Base-by-base conservation (phyloP, 768 basidiomycete genomes). In the Termitomyces sp. region DNA sequence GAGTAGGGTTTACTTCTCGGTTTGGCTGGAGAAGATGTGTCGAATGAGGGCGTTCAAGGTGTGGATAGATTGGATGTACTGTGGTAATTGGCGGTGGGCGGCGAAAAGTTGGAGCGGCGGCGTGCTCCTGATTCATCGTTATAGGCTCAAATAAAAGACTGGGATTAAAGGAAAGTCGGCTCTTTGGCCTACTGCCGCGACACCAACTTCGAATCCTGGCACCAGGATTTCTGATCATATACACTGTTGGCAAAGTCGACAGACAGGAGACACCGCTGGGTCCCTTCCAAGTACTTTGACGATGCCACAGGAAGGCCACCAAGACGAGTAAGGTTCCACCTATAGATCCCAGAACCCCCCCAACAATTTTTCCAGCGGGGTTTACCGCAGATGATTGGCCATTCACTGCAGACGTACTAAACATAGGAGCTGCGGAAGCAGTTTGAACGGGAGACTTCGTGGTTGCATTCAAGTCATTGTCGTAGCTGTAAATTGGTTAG, bases 81-180 rank as follows among this genome's bases (percentile, higher is more conserved):
- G 63, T 66, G n/a, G 60, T 63, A 44, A 60, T 36, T 26, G 67
- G 61, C 5, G 61, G 61, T n/a, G 59, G 54, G 50, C 58, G 58
- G 32, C 54, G 48, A 44, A 53, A 48, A 44, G 59, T 36, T 20
- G 44, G 53, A 38, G 53, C 8, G 5, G 26, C 12, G 13, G 51
- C 33, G 46, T 44, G 56, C 46, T 40, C 45, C 48, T 35, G 54
- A 57, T 53, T 40, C 46, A 54, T 47, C n/a, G 54, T 18, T 35
- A 59, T 52, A 20, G 62, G 58, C n/a, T 62, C 58, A 6, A 68
- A 68, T 14, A 72, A 60, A 47, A 72, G 64, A 53, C 62, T 65
- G 2, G 70, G 66, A 58, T 70, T 68, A 59, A 72, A 72, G 3
- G 70, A 69, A 38, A 69, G 58, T 54, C 42, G 48, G 54, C 60